Evolutionary conservation across 2,329 filamentous ascomycete species (phyloP), one percentile per base, ranked within the genome.

Genomic region (Tolypocladium tundrense): DNA sequence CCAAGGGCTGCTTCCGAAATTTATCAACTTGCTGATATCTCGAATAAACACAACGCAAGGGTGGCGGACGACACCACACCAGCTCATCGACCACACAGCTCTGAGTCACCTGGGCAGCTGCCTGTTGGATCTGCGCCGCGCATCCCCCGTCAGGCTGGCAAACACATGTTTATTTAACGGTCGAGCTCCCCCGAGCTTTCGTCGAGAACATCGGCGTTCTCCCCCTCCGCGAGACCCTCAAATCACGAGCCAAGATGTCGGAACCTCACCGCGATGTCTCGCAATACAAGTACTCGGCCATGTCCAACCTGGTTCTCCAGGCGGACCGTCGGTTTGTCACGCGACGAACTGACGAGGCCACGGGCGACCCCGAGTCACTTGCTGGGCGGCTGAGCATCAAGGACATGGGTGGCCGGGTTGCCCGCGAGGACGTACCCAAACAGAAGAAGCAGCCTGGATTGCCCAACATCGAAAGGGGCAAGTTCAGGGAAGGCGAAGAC

Each of bases 271-370:
- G 84, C 75, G 85, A 94, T 88, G 89, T 96, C 69, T 92, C 91
- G 75, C 92, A 96, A 77, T 97, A 96, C 84, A 97, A 97, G 77
- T 96, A 97, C 84, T 91, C 91, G 86, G 91, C 90, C 75, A 97
- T 99, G 94, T 99, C 94, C 79, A 99, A 99, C 86, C 88, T 99
- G 91, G 94, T 99, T 72, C 90, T 99, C 85, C 94, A 99, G 89
- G 92, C 91, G 79, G 94, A 99, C 80, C 88, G 92, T 77, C 88
- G 94, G 68, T 97, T 99, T 72, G 88, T 96, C 67, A 91, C 91
- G 63, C 87, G 94, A 72, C 87, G 91, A 68, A 91, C 87, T 66
- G 93, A 99, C 75, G 95, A 99, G 78, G 87, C 91, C 63, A 97
- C 93, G 55, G 94, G 94, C 67, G 94, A 99, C 72, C 95, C 94